phyloP scores from a whole-genome alignment of 2,329 filamentous ascomycete genomes.

The Aspergillus pseudotamarii region DNA sequence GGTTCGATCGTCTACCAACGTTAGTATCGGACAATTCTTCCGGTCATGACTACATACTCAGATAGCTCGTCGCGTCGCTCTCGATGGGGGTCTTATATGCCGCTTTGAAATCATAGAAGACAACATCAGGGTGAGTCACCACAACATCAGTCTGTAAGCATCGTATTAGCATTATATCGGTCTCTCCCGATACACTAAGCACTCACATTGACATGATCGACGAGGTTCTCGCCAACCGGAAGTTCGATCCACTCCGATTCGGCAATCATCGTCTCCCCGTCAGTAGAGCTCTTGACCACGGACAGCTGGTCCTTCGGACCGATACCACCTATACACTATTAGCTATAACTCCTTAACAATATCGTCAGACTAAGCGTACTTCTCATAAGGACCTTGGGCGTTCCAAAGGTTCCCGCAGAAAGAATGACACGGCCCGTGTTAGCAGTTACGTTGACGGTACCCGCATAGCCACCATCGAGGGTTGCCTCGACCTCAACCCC shows the following conservation, averaged over 20 bases:
- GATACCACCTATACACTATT: constrained; percentile 12
- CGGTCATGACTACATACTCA: constrained; percentile 3
- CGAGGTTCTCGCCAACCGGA: constrained; percentile 11
- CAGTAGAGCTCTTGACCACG: constrained; percentile 12
- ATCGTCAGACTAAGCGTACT: constrained; percentile 1
- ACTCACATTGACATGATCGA: constrained; percentile 12
- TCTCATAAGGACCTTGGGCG: constrained; percentile 11
- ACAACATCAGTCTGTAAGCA: constrained; percentile 16
- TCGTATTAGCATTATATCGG: not conserved
- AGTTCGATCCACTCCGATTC: constrained; percentile 13
- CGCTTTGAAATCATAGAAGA: constrained; percentile 13
- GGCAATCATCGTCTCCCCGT: constrained; percentile 10
- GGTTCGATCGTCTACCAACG: constrained; percentile 13
- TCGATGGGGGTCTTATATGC: constrained; percentile 17
- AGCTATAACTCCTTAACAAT: not conserved
- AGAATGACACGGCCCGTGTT: constrained; percentile 9
- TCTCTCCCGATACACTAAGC: not conserved
- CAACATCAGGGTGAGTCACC: constrained; percentile 14
- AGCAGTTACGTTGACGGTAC: constrained; percentile 11
- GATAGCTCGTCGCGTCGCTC: constrained; percentile 14
- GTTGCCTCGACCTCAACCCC: constrained; percentile 16
- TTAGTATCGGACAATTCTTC: not conserved
- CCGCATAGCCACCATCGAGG: constrained; percentile 11
- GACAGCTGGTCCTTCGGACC: constrained; percentile 12
- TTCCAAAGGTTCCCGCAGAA: constrained; percentile 12